A percentile compares a stretch with the other conserved stretches of the same genome.
Evolutionary conservation across 164 flowering plant genomes (phyloP).

Genomic region (Magnolia sinica): DNA sequence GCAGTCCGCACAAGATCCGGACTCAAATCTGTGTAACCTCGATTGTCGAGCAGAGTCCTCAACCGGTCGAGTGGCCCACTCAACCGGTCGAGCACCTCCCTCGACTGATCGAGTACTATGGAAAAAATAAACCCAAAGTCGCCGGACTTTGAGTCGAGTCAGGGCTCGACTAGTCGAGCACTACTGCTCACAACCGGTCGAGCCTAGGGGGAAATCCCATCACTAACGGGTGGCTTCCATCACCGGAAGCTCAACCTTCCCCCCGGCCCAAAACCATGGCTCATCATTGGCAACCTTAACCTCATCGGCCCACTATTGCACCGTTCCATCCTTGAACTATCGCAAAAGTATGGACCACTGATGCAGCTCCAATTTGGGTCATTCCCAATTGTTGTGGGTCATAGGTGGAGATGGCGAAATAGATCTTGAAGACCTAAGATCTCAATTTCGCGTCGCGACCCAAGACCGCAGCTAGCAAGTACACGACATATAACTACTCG

Average conservation of each 20-base stretch:
- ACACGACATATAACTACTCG: conserved; percentile 65
- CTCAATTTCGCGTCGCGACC: conserved; percentile 52
- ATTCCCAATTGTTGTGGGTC: conserved; percentile 28
- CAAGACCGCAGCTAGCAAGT: conserved; percentile 58
- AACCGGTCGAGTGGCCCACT: too few relatives aligned
- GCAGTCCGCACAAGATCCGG: too few relatives aligned
- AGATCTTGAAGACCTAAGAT: conserved; percentile 64
- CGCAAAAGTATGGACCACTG: conserved; percentile 31
- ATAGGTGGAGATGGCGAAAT: conserved; percentile 32
- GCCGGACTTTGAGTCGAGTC: too few relatives aligned
- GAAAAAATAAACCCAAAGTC: too few relatives aligned
- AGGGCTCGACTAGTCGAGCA: too few relatives aligned
- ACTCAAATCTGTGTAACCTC: too few relatives aligned
- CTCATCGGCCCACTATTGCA: conserved; percentile 32
- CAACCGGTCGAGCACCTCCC: too few relatives aligned
- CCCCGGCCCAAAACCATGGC: conserved; percentile 40
- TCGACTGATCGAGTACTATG: too few relatives aligned
- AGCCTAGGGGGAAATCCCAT: too few relatives aligned
- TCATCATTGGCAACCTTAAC: conserved; percentile 35
- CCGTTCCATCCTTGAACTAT: conserved; percentile 20
- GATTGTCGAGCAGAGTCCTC: too few relatives aligned
- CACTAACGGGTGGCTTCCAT: background rate
- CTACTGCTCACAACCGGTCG: too few relatives aligned
- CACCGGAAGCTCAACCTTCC: conserved; percentile 25
- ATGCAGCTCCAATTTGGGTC: conserved; percentile 35